Evolutionary conservation across 495 filamentous ascomycete genomes (phyloP).

Genomic region (Apiosordaria backusii): DNA sequence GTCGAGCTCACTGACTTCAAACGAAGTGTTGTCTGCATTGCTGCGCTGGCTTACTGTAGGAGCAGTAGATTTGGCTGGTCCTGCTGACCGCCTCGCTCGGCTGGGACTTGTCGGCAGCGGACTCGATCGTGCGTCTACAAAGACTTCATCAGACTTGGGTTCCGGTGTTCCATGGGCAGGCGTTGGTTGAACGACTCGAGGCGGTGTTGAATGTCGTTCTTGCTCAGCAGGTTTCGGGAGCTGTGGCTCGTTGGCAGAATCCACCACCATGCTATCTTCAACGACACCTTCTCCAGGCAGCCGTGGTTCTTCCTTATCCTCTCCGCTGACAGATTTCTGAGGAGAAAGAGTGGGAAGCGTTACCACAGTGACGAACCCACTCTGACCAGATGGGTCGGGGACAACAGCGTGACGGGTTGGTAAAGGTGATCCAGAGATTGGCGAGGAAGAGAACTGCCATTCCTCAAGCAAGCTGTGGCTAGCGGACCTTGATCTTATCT

Average conservation of each 20-base stretch:
- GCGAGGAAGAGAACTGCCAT: constrained; percentile 47
- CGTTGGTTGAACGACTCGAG: constrained; percentile 7
- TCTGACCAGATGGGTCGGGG: constrained; percentile 14
- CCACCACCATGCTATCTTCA: constrained; percentile 28
- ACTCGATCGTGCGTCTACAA: constrained; percentile 47
- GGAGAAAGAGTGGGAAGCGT: constrained; percentile 14
- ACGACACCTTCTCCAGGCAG: constrained; percentile 20
- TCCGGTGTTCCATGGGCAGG: constrained; percentile 34
- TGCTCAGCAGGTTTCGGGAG: not conserved
- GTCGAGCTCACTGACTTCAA: constrained; percentile 42
- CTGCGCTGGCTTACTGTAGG: not conserved
- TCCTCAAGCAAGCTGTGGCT: constrained; percentile 41
- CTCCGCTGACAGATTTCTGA: not conserved
- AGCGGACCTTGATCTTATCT: constrained; percentile 43
- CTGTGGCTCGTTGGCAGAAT: not conserved
- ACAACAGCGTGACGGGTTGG: constrained; percentile 18
- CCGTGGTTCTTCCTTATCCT: constrained; percentile 9
- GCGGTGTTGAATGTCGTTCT: constrained; percentile 22
- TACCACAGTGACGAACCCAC: constrained; percentile 20
- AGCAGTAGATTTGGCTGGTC: not conserved
- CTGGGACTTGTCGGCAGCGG: constrained; percentile 30
- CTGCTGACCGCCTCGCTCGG: not conserved
- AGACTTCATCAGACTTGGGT: constrained; percentile 43
- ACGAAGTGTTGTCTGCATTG: constrained; percentile 30
- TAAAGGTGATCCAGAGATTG: constrained; percentile 42